phyloP scores from a whole-genome alignment of 208 protist species.

The Trypanosoma cruzi region DNA sequence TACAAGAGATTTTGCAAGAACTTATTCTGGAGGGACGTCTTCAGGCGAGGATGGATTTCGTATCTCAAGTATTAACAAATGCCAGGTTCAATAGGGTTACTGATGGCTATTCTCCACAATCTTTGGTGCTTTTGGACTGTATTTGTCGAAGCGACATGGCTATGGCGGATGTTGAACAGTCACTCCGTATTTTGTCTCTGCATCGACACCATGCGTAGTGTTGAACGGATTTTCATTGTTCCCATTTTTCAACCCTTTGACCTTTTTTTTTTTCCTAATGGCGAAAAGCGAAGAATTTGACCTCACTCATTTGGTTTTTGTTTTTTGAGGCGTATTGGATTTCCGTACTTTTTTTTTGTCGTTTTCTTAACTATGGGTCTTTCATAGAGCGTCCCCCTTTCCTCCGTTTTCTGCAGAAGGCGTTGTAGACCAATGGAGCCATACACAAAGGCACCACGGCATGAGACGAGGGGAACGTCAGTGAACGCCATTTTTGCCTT shows the following conservation, averaged over 20 bases:
- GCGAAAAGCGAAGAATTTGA: no score
- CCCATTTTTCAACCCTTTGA: neutral
- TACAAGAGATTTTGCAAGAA: slow-evolving; percentile 25
- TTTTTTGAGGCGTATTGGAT: neutral
- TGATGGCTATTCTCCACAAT: slow-evolving; percentile 1
- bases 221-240: neutral
- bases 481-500: slow-evolving; percentile 72
- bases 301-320: no score
- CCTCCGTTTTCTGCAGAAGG: neutral
- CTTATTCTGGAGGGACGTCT: slow-evolving; percentile 30
- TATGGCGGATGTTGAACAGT: slow-evolving; percentile 24
- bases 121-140: slow-evolving; percentile 21
- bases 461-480: slow-evolving; percentile 18
- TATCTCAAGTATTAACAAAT: slow-evolving; percentile 15
- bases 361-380: neutral
- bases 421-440: slow-evolving; percentile 14
- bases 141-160: slow-evolving; percentile 21
- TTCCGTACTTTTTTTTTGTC: slow-evolving; percentile 2
- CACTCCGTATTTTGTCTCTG: slow-evolving; percentile 30
- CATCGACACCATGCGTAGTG: slow-evolving; percentile 6
- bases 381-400: neutral
- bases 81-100: neutral
- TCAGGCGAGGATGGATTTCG: slow-evolving; percentile 21
- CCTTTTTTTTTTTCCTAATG: neutral
- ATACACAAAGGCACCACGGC: slow-evolving; percentile 8